Percentiles rank a stretch among this genome's conserved stretches.
phyloP scores from a whole-genome alignment of 1,139 yeast species.

The Cylindricascospora bacillispora region DNA sequence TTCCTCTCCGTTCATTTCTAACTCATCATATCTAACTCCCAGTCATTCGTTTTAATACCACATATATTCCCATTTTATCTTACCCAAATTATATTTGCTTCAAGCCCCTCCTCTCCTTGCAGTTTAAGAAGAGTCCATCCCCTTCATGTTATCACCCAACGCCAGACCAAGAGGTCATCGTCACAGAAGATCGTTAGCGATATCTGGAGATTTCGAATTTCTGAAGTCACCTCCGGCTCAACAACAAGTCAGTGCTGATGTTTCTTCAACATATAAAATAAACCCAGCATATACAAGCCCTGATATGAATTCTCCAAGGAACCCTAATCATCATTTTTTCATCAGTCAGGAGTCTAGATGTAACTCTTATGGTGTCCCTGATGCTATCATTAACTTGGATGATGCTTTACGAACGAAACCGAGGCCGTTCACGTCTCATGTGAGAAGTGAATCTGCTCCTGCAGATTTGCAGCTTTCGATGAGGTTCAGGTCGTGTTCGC shows the following conservation, averaged over 20 bases:
- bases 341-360: constrained; percentile 23
- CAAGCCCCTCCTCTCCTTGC: constrained; percentile 2
- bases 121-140: constrained; percentile 1
- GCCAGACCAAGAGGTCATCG: constrained; percentile 38
- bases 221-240: constrained; percentile 9
- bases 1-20: too few species aligned
- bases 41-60: too few species aligned
- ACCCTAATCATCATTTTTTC: constrained; percentile 22
- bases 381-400: constrained; percentile 52
- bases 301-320: not conserved
- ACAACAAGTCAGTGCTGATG: not conserved
- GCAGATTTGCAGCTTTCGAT: constrained; percentile 20
- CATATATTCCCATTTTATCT: too few species aligned
- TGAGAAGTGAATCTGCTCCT: constrained; percentile 40
- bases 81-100: too few species aligned
- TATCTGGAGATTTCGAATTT: constrained; percentile 57
- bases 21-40: too few species aligned
- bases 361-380: constrained; percentile 35
- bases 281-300: too few species aligned
- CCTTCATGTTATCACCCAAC: constrained; percentile 4
- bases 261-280: constrained; percentile 1
- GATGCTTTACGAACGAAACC: constrained; percentile 35
- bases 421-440: constrained; percentile 26
- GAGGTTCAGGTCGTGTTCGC: not conserved
- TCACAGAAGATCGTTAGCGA: constrained; percentile 60